These are phyloP conservation scores for Potentilla sterilis DNA, from an alignment of 306 rosid genomes.

Conservation along the genomic window DNA sequence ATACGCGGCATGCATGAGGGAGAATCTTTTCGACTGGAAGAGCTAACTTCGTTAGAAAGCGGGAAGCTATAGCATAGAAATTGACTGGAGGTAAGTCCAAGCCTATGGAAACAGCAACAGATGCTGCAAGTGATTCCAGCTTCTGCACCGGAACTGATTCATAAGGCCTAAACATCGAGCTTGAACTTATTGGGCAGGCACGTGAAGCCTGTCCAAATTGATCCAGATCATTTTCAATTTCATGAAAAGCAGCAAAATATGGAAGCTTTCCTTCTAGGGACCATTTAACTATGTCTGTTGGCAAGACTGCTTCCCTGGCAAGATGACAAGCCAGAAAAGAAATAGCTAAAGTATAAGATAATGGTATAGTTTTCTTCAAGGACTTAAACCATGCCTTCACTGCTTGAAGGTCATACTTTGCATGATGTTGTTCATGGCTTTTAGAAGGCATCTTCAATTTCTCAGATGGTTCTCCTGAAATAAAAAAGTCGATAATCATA, in stretches of 20 bases:
- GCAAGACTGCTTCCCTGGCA: constrained; percentile 72
- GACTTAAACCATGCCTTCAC: constrained; percentile 62
- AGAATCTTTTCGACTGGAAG: constrained; percentile 66
- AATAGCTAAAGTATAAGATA: constrained; percentile 54
- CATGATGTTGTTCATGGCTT: constrained; percentile 50
- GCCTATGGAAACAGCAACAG: constrained; percentile 43
- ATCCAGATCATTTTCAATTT: constrained; percentile 54
- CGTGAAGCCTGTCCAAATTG: constrained; percentile 43
- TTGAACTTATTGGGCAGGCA: constrained; percentile 77
- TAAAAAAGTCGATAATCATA: constrained; percentile 22
- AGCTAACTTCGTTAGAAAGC: constrained; percentile 52
- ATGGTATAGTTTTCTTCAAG: constrained; percentile 63
- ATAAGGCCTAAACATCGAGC: constrained; percentile 66
- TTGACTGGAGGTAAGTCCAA: constrained; percentile 71
- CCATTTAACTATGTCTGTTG: constrained; percentile 78
- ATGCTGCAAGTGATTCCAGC: constrained; percentile 67
- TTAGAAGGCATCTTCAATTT: constrained; percentile 23
- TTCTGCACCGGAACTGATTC: constrained; percentile 56
- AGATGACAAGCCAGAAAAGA: constrained; percentile 78
- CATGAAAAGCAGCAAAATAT: constrained; percentile 74
- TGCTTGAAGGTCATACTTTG: constrained; percentile 54
- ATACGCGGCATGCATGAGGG: constrained; percentile 57
- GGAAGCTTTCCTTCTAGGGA: constrained; percentile 83
- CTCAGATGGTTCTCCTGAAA: constrained; percentile 48
- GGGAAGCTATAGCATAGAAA: constrained; percentile 65